Evolutionary conservation across 306 rosid genomes (phyloP).

Genomic region (Canavalia ensiformis): DNA sequence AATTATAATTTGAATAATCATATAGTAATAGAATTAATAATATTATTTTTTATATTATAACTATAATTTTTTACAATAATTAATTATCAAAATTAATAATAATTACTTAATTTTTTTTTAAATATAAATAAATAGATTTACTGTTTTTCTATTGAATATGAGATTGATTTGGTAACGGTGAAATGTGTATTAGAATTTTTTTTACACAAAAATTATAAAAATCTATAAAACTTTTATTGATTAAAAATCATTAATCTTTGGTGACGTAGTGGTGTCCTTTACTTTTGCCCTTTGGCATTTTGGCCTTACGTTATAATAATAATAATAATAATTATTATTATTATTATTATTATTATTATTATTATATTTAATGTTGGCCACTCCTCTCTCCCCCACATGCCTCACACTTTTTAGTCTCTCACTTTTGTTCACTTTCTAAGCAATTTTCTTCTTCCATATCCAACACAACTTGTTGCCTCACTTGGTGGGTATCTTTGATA

Average conservation of each 20-base stretch:
- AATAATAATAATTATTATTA: not conserved
- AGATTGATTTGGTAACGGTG: not conserved
- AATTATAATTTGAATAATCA: no score
- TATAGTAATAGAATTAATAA: no score
- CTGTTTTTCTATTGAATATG: no score
- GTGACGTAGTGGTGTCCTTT: not conserved
- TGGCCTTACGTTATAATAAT: constrained; percentile 37
- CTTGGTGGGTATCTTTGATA: not conserved
- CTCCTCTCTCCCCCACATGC: constrained; percentile 22
- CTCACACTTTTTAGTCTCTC: constrained; percentile 32
- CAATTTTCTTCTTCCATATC: constrained; percentile 7
- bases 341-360: no score
- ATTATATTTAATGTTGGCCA: constrained; percentile 43
- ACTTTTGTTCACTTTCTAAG: constrained; percentile 27
- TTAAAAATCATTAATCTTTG: constrained; percentile 22
- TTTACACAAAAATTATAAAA: not conserved
- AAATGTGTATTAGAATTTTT: not conserved
- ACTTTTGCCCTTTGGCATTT: constrained; percentile 27
- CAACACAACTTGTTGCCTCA: not conserved
- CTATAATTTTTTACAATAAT: no score
- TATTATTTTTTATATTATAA: no score
- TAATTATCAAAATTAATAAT: no score
- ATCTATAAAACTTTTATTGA: not conserved
- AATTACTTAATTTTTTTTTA: no score
- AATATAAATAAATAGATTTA: no score